phyloP scores from a whole-genome alignment of 2,329 filamentous ascomycete genomes.

The Phaeosphaeriaceae sp. region DNA sequence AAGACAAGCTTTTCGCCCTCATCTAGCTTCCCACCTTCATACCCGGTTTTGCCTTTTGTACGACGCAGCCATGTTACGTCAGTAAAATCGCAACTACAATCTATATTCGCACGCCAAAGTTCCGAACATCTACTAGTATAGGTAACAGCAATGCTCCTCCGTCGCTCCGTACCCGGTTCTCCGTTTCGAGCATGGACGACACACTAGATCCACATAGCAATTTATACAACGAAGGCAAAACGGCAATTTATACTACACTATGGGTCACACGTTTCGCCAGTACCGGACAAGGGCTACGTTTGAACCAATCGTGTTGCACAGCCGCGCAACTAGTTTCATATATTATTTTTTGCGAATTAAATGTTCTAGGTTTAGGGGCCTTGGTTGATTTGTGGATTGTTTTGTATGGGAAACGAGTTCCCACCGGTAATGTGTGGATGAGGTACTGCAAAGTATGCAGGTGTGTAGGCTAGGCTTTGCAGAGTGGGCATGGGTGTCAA shows the following conservation, averaged over 20 bases:
- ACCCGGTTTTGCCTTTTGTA: not conserved
- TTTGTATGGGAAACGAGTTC: constrained; percentile 19
- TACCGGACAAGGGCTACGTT: constrained; percentile 6
- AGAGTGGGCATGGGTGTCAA: too few relatives aligned
- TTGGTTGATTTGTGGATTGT: constrained; percentile 3
- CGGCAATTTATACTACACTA: constrained; percentile 12
- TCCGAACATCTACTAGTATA: not conserved
- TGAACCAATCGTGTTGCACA: constrained; percentile 9
- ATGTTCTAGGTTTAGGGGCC: not conserved
- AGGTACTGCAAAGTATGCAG: constrained; percentile 4
- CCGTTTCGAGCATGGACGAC: not conserved
- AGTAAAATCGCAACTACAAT: constrained; percentile 6
- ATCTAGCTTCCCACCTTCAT: not conserved
- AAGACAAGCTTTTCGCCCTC: constrained; percentile 14
- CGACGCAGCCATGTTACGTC: constrained; percentile 10
- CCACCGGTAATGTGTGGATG: constrained; percentile 22
- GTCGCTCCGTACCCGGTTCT: not conserved
- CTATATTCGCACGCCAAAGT: not conserved
- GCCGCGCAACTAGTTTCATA: constrained; percentile 13
- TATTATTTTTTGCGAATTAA: constrained; percentile 23
- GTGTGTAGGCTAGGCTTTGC: not conserved
- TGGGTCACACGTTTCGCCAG: constrained; percentile 27
- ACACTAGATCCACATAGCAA: not conserved
- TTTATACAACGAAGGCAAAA: constrained; percentile 6
- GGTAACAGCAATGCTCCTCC: not conserved